These are phyloP conservation scores for Oxalis stricta DNA, from an alignment of 441 rosid species.

Conservation along the genomic window DNA sequence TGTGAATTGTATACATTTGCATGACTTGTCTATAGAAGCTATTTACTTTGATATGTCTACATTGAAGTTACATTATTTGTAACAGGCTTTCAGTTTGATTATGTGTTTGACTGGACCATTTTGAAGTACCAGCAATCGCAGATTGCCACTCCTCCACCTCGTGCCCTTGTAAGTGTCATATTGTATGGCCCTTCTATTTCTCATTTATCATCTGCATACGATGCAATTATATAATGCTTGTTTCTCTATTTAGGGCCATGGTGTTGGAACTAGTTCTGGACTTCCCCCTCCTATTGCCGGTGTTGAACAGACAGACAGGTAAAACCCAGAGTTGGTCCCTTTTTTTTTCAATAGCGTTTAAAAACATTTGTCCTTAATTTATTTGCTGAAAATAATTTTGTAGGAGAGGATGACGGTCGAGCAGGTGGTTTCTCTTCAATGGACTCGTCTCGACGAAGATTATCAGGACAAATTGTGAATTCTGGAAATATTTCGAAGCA, in stretches of 20 bases:
- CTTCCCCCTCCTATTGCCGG: conserved; percentile 54
- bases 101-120: conserved; percentile 97
- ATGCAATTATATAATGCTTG: conserved; percentile 9
- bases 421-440: conserved; percentile 23
- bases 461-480: conserved; percentile 33
- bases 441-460: conserved; percentile 44
- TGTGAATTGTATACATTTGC: conserved; percentile 14
- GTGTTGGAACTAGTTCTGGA: conserved; percentile 80
- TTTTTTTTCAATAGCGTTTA: neutral
- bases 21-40: no score
- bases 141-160: conserved; percentile 56
- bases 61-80: neutral
- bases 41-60: no score
- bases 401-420: conserved; percentile 43
- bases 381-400: neutral
- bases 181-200: neutral
- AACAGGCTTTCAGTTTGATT: conserved; percentile 90
- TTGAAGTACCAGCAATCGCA: conserved; percentile 95
- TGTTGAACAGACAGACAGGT: conserved; percentile 75
- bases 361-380: neutral
- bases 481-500: conserved; percentile 40
- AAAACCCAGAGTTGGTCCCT: neutral
- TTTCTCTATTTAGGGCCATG: conserved; percentile 46
- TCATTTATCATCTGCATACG: neutral
- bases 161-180: conserved; percentile 36